Base-by-base conservation (phyloP, 139 green algal genomes). In the Micractinium conductrix region DNA sequence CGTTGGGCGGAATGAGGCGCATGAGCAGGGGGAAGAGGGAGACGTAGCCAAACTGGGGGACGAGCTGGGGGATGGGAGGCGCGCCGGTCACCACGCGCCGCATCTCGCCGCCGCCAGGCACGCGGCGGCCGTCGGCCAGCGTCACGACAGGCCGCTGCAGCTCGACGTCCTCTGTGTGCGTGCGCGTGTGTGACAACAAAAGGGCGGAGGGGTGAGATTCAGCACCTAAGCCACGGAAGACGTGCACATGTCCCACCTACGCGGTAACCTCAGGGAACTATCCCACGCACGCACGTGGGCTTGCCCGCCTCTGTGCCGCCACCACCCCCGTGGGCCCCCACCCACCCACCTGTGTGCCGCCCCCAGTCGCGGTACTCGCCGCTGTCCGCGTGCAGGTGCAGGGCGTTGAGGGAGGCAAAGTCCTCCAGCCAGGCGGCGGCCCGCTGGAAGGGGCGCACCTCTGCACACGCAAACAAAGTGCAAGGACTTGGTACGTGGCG, bases 11-110 rank as follows among this genome's bases (percentile, higher is more conserved):
- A 38, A 99, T 88, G 65, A 99, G 88, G 19, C 87, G 70, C 93
- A 98, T 94, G 58, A 98, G 85, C 43, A 99, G 88, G 4, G 96
- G 96, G 89, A 99, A 99, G 43, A 99, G 91, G 40, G 86, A 93
- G 35, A 97, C 91, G 89, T 98, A 99, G 78, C 89, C n/a, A 37
- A 78, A 84, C 79, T 79, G 78, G 8, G 60, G 78, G 21, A 75
- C 78, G 22, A 83, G 42, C 43, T 83, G 62, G 37, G 42, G 60
- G 12, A 30, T 40, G 0, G 78, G 60, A 40, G n/a, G 78, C 60
- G 22, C 28, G 42, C 60, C 78, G 10, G 40, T 74, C 78, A 74
- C 60, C 78, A 83, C 78, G 21, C 78, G 78, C 60, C 28, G 78
- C 78, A 62, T 43, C 60, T 83, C 78, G 1, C 78, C 60, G n/a